A percentile compares a stretch with the other conserved stretches of the same genome.
These are phyloP conservation scores for Malassezia yamatoensis DNA, from an alignment of 1,284 basidiomycete genomes.

Conservation along the genomic window DNA sequence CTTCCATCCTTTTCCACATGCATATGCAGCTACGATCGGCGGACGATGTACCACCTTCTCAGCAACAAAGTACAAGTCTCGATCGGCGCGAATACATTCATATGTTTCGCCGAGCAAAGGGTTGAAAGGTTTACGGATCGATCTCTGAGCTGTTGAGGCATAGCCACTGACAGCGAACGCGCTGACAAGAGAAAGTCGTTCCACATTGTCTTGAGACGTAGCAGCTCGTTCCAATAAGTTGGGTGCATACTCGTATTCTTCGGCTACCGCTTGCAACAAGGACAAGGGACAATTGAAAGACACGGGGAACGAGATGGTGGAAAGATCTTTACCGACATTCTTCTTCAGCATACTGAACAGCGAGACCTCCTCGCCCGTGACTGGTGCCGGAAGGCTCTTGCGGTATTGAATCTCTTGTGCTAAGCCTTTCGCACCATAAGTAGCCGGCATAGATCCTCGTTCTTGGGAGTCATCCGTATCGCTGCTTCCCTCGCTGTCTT, in stretches of 20 bases:
- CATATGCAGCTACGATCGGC: conserved; percentile 39
- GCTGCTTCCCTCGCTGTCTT: conserved; percentile 22
- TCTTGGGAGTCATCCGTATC: conserved; percentile 26
- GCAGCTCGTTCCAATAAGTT: conserved; percentile 41
- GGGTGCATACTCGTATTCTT: conserved; percentile 47
- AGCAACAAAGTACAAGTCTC: conserved; percentile 36
- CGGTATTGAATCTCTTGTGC: conserved; percentile 28
- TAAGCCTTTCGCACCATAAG: too few species aligned
- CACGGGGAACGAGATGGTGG: conserved; percentile 48
- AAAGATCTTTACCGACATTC: conserved; percentile 57
- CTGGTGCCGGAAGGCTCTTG: conserved; percentile 55
- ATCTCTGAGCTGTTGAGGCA: conserved; percentile 39
- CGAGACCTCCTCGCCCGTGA: conserved; percentile 68
- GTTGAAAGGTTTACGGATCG: conserved; percentile 47
- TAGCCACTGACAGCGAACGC: conserved; percentile 44
- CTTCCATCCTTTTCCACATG: conserved; percentile 43
- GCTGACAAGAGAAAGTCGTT: conserved; percentile 36
- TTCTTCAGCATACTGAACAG: conserved; percentile 77
- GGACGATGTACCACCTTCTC: conserved; percentile 47
- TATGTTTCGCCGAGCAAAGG: conserved; percentile 46
- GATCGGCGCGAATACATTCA: conserved; percentile 44
- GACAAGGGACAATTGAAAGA: conserved; percentile 47
- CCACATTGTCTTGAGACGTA: conserved; percentile 32
- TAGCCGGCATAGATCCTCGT: too few species aligned
- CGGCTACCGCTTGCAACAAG: conserved; percentile 41